Percentiles rank a stretch among this genome's conserved stretches.
phyloP scores from a whole-genome alignment of 2,329 filamentous ascomycete genomes.

The Pseudogymnoascus verrucosus region DNA sequence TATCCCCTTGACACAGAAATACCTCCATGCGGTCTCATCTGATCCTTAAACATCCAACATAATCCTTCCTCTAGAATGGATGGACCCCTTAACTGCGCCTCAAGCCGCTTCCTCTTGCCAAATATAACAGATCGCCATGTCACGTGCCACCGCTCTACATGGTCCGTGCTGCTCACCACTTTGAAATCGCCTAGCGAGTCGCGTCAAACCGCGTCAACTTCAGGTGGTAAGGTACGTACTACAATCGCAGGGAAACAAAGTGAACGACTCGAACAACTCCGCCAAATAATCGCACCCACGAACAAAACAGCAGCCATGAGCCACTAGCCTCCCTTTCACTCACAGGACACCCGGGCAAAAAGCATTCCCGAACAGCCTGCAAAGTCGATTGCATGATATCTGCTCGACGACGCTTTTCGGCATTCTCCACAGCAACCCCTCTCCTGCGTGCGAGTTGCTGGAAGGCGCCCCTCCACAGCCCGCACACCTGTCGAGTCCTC shows the following conservation, averaged over 20 bases:
- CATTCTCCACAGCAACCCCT: slow-evolving; percentile 20
- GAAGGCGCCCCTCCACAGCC: slow-evolving; percentile 17
- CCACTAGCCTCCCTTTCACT: background rate
- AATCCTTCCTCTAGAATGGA: background rate
- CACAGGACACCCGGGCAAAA: background rate
- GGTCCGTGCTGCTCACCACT: background rate
- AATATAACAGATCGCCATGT: background rate
- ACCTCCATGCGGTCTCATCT: background rate
- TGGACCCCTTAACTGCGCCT: background rate
- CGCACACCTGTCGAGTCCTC: background rate
- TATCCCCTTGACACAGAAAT: background rate
- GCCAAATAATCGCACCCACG: background rate
- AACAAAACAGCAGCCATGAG: background rate
- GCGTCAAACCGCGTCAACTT: slow-evolving; percentile 1
- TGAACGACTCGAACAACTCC: background rate
- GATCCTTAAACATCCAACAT: background rate
- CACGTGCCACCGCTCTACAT: background rate
- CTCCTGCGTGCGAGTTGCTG: slow-evolving; percentile 23
- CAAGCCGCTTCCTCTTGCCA: background rate
- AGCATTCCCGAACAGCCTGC: background rate
- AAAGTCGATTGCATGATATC: slow-evolving; percentile 26
- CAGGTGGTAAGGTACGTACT: background rate
- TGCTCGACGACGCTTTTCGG: slow-evolving; percentile 20
- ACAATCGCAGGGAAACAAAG: background rate
- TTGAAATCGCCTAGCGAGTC: background rate